Percentiles rank a stretch among this genome's conserved stretches.
Evolutionary conservation across 345 rosid genomes (phyloP).

Genomic region (Eucalyptus victrix): DNA sequence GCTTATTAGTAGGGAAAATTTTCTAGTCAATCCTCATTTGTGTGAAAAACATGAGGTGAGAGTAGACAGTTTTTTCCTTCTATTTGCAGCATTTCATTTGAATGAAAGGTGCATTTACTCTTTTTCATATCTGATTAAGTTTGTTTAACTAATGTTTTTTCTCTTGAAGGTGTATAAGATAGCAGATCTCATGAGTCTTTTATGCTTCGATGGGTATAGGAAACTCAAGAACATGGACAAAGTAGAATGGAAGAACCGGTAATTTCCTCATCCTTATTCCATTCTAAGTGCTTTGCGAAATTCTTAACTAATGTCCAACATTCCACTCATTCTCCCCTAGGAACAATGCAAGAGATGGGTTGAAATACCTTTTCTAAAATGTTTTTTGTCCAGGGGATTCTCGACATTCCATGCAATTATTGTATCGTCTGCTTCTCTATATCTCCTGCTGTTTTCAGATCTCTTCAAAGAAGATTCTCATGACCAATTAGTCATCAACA

Average conservation of each 20-base stretch:
- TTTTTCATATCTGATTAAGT: background rate
- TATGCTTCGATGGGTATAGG: conserved; percentile 37
- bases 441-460: conserved; percentile 47
- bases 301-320: background rate
- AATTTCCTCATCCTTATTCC: background rate
- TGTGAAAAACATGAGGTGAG: background rate
- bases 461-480: conserved; percentile 31
- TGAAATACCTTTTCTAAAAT: background rate
- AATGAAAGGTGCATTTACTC: background rate
- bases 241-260: conserved; percentile 91
- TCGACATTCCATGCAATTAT: conserved; percentile 77
- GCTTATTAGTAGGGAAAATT: background rate
- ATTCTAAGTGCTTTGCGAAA: background rate
- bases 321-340: background rate
- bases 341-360: background rate
- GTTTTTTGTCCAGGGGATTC: conserved; percentile 51
- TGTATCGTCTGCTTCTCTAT: conserved; percentile 48
- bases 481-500: conserved; percentile 35
- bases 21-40: background rate
- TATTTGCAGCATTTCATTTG: background rate
- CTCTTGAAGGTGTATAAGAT: conserved; percentile 51
- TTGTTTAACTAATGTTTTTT: background rate
- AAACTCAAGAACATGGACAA: conserved; percentile 35
- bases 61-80: background rate
- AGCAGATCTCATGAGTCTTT: conserved; percentile 35